Conservation (phyloP, 768 basidiomycete species). For the Russula vinacea region DNA sequence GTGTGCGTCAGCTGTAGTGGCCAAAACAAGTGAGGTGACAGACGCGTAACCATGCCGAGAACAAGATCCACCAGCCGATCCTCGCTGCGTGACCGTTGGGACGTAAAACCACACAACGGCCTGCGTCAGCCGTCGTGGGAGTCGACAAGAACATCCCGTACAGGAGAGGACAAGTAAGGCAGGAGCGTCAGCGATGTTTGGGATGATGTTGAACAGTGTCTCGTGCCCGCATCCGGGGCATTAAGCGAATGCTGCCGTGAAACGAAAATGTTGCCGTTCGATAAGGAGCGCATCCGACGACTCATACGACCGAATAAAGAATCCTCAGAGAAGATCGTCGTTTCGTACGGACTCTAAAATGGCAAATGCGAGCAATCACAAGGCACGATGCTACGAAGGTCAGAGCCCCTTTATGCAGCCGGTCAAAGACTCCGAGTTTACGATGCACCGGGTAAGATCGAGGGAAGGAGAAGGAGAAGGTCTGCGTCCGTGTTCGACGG, state of each 20-base stretch:
- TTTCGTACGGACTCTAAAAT: constrained; percentile 26
- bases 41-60: constrained; percentile 22
- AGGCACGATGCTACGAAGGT: constrained; percentile 31
- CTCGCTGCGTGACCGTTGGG: constrained; percentile 24
- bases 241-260: constrained; percentile 19
- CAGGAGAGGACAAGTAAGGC: neutral
- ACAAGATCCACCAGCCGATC: constrained; percentile 28
- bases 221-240: constrained; percentile 2
- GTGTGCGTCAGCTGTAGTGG: constrained; percentile 29
- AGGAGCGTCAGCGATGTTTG: constrained; percentile 15
- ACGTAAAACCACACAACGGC: constrained; percentile 2
- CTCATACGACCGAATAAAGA: constrained; percentile 25
- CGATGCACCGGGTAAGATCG: constrained; percentile 31
- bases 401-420: constrained; percentile 25
- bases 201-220: constrained; percentile 5
- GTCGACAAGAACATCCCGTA: constrained; percentile 15
- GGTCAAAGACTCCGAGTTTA: constrained; percentile 29
- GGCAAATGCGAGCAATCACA: constrained; percentile 32
- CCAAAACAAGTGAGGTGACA: constrained; percentile 26
- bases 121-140: constrained; percentile 18
- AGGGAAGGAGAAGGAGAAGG: constrained; percentile 14
- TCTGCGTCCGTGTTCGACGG: constrained; percentile 21
- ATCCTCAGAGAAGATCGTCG: constrained; percentile 29
- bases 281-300: constrained; percentile 25
- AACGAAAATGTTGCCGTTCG: constrained; percentile 20